Conservation (phyloP, 139 green algal species). For the Tetratostichococcus sp. region DNA sequence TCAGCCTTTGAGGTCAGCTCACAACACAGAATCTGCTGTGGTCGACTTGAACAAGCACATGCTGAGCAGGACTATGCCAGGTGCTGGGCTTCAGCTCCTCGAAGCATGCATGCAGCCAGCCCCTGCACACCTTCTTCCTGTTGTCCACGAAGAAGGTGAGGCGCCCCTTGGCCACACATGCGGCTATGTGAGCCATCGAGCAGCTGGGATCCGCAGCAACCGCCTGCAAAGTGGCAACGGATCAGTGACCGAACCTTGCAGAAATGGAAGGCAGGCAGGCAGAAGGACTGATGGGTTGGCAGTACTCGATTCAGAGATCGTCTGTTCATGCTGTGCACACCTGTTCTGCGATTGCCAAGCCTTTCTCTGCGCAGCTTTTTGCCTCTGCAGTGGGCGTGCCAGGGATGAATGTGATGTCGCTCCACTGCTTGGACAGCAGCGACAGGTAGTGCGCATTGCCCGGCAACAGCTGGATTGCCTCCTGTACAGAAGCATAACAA, state of each 20-base stretch:
- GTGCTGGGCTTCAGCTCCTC: too few relatives aligned
- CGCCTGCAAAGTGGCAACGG: conserved; percentile 26
- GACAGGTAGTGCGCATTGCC: conserved; percentile 23
- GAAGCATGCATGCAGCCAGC: neutral
- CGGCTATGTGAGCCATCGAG: conserved; percentile 24
- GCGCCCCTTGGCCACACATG: conserved; percentile 58
- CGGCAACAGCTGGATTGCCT: conserved; percentile 40
- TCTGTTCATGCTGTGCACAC: too few relatives aligned
- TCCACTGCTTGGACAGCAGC: conserved; percentile 54
- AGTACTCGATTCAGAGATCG: too few relatives aligned
- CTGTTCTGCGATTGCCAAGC: conserved; percentile 8
- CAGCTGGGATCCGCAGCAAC: neutral
- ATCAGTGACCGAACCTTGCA: too few relatives aligned
- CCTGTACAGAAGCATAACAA: conserved; percentile 22
- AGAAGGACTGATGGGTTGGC: too few relatives aligned
- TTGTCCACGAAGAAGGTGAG: conserved; percentile 71
- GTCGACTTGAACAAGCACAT: too few relatives aligned
- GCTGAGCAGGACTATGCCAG: too few relatives aligned
- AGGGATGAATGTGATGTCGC: conserved; percentile 51
- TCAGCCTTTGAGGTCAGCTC: too few relatives aligned
- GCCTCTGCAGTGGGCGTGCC: neutral
- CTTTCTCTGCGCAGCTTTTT: conserved; percentile 30
- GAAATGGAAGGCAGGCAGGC: too few relatives aligned
- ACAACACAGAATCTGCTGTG: too few relatives aligned
- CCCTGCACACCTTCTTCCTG: conserved; percentile 53